Percentiles rank a stretch among this genome's conserved stretches.
Conservation (phyloP, 495 filamentous ascomycete genomes). For the Pseudevernia furfuracea region DNA sequence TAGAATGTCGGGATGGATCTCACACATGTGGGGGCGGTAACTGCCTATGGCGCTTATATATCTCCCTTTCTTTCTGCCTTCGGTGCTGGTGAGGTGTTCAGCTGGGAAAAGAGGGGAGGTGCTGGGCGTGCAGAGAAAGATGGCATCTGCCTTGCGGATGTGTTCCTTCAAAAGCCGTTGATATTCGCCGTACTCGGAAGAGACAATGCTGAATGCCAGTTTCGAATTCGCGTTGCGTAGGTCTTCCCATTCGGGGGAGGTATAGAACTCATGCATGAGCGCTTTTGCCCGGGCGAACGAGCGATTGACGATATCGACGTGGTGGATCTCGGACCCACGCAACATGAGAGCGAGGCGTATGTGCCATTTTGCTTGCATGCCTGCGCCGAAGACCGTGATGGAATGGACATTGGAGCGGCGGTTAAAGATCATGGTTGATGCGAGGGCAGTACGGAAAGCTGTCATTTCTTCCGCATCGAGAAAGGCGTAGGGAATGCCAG, state of each 20-base stretch:
- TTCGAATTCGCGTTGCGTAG: constrained; percentile 52
- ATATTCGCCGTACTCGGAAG: constrained; percentile 65
- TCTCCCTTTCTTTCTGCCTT: constrained; percentile 67
- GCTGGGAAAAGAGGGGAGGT: constrained; percentile 55
- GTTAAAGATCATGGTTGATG: constrained; percentile 64
- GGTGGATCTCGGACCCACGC: constrained; percentile 60
- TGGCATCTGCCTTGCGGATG: constrained; percentile 60
- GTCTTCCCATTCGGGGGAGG: constrained; percentile 39
- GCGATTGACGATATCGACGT: constrained; percentile 72
- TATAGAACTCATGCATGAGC: constrained; percentile 47
- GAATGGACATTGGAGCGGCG: constrained; percentile 63
- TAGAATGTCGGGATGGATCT: constrained; percentile 71
- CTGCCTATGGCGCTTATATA: constrained; percentile 74
- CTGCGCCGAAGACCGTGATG: constrained; percentile 79
- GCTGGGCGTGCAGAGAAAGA: constrained; percentile 74
- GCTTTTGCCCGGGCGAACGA: constrained; percentile 54
- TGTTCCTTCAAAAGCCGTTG: constrained; percentile 56
- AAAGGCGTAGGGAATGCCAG: constrained; percentile 66
- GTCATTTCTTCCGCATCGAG: constrained; percentile 82
- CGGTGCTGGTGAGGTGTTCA: constrained; percentile 54
- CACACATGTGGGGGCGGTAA: constrained; percentile 78
- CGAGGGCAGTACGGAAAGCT: constrained; percentile 86
- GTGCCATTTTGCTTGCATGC: constrained; percentile 91
- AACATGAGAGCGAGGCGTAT: constrained; percentile 72
- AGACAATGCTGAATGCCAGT: constrained; percentile 63